Evolutionary conservation across 352 stramenopile genomes (phyloP).

Genomic region (Globisporangium orthogonon): DNA sequence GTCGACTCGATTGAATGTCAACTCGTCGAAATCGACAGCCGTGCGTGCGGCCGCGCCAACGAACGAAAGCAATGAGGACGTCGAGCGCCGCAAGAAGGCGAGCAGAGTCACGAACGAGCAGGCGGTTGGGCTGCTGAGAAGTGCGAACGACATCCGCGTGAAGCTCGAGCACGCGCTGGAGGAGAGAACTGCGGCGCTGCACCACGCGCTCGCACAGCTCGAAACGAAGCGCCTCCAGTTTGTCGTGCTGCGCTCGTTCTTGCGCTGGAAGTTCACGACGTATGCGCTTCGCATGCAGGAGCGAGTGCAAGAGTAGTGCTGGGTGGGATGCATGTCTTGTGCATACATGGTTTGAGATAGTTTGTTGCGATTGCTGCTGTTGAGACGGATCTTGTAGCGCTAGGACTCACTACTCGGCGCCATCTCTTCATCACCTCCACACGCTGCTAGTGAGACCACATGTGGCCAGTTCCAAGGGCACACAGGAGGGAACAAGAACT

Average conservation of each 20-base stretch:
- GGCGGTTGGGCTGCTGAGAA: constrained; percentile 31
- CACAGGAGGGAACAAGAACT: no score
- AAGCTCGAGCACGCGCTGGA: constrained; percentile 20
- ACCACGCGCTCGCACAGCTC: constrained; percentile 15
- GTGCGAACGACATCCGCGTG: constrained; percentile 26
- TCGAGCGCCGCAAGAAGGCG: constrained; percentile 9
- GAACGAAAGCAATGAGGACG: constrained; percentile 12
- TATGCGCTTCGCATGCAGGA: constrained; percentile 12
- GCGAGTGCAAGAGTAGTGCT: not conserved
- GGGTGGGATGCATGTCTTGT: not conserved
- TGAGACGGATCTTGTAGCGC: not conserved
- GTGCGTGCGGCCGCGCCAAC: constrained; percentile 4
- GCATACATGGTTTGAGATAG: not conserved
- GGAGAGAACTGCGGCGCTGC: constrained; percentile 18
- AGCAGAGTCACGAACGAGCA: constrained; percentile 39
- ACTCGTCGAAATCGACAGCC: not conserved
- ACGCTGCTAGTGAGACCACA: no score
- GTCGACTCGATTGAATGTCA: not conserved
- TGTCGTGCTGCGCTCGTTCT: constrained; percentile 27
- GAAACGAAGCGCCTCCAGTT: constrained; percentile 27
- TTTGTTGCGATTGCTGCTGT: not conserved
- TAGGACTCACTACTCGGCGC: constrained; percentile 7
- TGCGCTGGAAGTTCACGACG: constrained; percentile 33
- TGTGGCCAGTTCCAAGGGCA: no score
- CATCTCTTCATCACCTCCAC: no score